Conservation (phyloP, 176 grass and related monocot species). For the bread wheat (Triticum aestivum) region IWGSC_CS_RefSeq_v2.1 NC_057799.1:378516032-378516531, state of each 20-base stretch:
- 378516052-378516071: slow-evolving; percentile 14
- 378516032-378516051: slow-evolving; percentile 6
- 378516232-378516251: neutral
- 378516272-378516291: neutral
- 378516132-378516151: neutral
- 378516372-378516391: slow-evolving; percentile 6
- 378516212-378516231: neutral
- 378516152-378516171: slow-evolving; percentile 14
- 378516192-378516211: neutral
- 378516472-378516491: slow-evolving; percentile 32
- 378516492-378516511: slow-evolving; percentile 28
- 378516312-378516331: neutral
- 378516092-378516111: slow-evolving; percentile 9
- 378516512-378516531: slow-evolving; percentile 14
- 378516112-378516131: neutral
- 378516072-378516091: neutral
- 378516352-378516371: slow-evolving; percentile 26
- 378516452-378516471: slow-evolving; percentile 36
- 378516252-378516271: neutral
- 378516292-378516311: neutral
- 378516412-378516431: neutral
- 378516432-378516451: slow-evolving; percentile 20
- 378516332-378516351: neutral
- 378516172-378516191: neutral
- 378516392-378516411: neutral